Conservation (phyloP, 805 yeast genomes). For the Metschnikowia anglica region DNA sequence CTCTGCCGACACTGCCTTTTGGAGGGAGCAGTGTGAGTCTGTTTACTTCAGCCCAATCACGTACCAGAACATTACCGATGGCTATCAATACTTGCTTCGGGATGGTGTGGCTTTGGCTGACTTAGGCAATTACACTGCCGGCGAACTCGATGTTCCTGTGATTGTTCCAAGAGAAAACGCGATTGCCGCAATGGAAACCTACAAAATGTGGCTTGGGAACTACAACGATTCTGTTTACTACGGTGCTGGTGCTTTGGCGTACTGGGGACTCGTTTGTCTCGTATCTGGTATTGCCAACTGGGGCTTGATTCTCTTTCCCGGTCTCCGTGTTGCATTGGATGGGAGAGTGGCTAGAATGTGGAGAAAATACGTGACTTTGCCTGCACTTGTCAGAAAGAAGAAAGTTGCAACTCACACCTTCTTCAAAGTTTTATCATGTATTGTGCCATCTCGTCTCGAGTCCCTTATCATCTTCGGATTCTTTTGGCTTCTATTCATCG, state of each 20-base stretch:
- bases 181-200: slow-evolving; percentile 22
- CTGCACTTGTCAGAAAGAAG: slow-evolving; percentile 26
- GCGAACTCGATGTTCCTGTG: slow-evolving; percentile 26
- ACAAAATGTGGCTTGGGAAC: slow-evolving; percentile 38
- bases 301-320: slow-evolving; percentile 40
- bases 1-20: slow-evolving; percentile 3
- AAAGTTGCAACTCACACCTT: slow-evolving; percentile 10
- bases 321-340: slow-evolving; percentile 27
- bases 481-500: slow-evolving; percentile 17
- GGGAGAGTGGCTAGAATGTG: slow-evolving; percentile 28
- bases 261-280: slow-evolving; percentile 48
- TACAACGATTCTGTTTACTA: slow-evolving; percentile 39
- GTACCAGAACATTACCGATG: slow-evolving; percentile 12
- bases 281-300: slow-evolving; percentile 44
- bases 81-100: slow-evolving; percentile 8
- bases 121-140: slow-evolving; percentile 9
- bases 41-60: slow-evolving; percentile 9
- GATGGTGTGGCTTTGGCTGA: slow-evolving; percentile 11
- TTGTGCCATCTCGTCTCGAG: slow-evolving; percentile 34
- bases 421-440: slow-evolving; percentile 21
- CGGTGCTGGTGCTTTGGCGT: slow-evolving; percentile 43
- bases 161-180: slow-evolving; percentile 19
- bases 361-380: slow-evolving; percentile 29
- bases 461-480: slow-evolving; percentile 24
- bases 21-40: slow-evolving; percentile 10